phyloP scores from a whole-genome alignment of 257 asterid species.

The Euphrasia confusa region DNA sequence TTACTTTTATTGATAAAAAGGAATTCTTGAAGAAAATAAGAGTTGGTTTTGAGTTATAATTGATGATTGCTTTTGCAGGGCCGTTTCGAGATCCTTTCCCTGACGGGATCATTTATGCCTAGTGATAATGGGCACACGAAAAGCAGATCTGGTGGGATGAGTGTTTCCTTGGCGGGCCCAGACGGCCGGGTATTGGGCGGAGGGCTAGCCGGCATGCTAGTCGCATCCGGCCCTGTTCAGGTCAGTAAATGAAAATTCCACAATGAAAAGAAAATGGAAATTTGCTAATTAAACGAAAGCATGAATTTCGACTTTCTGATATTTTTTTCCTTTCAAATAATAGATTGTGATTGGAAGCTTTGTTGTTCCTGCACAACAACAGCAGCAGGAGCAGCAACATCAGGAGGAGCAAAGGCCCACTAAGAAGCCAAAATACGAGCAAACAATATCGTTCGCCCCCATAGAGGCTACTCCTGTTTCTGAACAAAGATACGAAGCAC shows the following conservation, averaged over 20 bases:
- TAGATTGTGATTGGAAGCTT: slow-evolving; percentile 86
- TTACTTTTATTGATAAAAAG: not conserved
- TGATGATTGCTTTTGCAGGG: slow-evolving; percentile 46
- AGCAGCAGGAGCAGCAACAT: slow-evolving; percentile 26
- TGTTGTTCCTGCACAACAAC: slow-evolving; percentile 41
- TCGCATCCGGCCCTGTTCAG: slow-evolving; percentile 86
- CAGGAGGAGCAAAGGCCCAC: slow-evolving; percentile 41
- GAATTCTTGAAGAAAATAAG: slow-evolving; percentile 7
- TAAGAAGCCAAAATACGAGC: slow-evolving; percentile 59
- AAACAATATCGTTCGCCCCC: slow-evolving; percentile 40
- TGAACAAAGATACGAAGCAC: slow-evolving; percentile 36
- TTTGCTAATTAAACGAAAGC: not conserved
- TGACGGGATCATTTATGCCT: slow-evolving; percentile 74
- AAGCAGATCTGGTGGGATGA: slow-evolving; percentile 90
- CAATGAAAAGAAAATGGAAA: not conserved
- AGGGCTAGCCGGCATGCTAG: slow-evolving; percentile 88
- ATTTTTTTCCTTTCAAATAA: slow-evolving; percentile 18
- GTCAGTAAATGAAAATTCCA: slow-evolving; percentile 30
- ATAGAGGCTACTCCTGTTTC: slow-evolving; percentile 41
- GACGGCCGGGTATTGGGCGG: slow-evolving; percentile 97
- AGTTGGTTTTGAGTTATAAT: slow-evolving; percentile 9
- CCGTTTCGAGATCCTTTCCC: slow-evolving; percentile 75
- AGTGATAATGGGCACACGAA: slow-evolving; percentile 70
- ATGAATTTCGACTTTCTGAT: not conserved
- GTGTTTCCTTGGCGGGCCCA: slow-evolving; percentile 80